phyloP scores from a whole-genome alignment of 2,329 filamentous ascomycete genomes.

The Penicillium sp. region DNA sequence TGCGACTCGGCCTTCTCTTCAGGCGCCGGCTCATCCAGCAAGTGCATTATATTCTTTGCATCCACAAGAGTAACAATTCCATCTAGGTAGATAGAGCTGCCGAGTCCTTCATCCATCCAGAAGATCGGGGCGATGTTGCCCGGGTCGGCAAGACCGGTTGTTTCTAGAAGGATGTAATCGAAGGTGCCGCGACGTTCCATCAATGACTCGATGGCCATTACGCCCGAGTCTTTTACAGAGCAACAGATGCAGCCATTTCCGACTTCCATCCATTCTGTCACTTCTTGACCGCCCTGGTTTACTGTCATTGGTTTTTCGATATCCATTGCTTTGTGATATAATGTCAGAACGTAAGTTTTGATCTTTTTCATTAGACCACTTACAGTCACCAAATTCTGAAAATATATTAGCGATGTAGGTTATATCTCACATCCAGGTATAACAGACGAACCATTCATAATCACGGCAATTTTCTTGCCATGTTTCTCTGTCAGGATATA shows the following conservation, averaged over 20 bases:
- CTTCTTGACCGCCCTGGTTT: constrained; percentile 75
- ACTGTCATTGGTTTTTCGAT: constrained; percentile 96
- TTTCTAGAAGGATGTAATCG: constrained; percentile 96
- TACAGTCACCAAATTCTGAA: constrained; percentile 77
- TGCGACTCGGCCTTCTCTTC: constrained; percentile 50
- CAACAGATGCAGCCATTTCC: constrained; percentile 98
- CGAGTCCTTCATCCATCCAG: constrained; percentile 95
- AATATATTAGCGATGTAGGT: constrained; percentile 16
- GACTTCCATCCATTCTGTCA: constrained; percentile 92
- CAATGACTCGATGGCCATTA: constrained; percentile 89
- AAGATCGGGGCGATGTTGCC: constrained; percentile 94
- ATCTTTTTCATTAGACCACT: constrained; percentile 29
- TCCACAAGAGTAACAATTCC: constrained; percentile 96
- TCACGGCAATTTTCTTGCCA: constrained; percentile 97
- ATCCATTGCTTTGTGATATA: constrained; percentile 65
- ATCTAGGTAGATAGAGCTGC: constrained; percentile 92
- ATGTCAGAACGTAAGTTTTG: constrained; percentile 1
- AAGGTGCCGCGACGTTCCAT: constrained; percentile 94
- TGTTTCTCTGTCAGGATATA: constrained; percentile 94
- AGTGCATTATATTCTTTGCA: constrained; percentile 83
- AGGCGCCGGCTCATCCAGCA: constrained; percentile 65
- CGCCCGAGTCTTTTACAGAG: constrained; percentile 92
- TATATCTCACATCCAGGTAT: background rate
- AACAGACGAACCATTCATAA: constrained; percentile 71
- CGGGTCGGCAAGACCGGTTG: constrained; percentile 89